These are phyloP conservation scores for Colletotrichum sidae DNA, from an alignment of 2,329 filamentous ascomycete genomes.

Conservation along the genomic window DNA sequence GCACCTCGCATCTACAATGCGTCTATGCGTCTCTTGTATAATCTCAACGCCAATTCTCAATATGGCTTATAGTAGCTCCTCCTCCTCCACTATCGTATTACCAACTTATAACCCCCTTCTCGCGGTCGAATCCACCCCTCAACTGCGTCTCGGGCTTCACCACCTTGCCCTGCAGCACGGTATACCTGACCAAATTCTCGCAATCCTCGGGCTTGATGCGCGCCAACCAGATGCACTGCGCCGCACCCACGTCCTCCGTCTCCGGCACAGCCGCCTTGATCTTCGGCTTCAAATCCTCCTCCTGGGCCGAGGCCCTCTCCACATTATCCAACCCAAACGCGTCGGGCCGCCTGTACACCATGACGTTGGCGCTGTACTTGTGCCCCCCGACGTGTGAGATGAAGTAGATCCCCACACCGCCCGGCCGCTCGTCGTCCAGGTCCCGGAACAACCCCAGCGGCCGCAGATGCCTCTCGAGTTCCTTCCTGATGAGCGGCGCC, in stretches of 20 bases:
- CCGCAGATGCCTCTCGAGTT: slow-evolving; percentile 89
- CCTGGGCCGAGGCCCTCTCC: slow-evolving; percentile 49
- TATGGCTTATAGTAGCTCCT: neutral
- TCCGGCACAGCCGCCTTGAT: slow-evolving; percentile 47
- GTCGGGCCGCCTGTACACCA: slow-evolving; percentile 81
- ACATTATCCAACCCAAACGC: slow-evolving; percentile 66
- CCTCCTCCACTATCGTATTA: slow-evolving; percentile 50
- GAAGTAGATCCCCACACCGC: slow-evolving; percentile 95
- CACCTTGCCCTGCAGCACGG: slow-evolving; percentile 91
- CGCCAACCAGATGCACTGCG: slow-evolving; percentile 93
- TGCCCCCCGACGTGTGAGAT: slow-evolving; percentile 97
- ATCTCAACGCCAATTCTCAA: too few species aligned
- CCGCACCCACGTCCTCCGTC: slow-evolving; percentile 68
- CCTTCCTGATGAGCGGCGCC: slow-evolving; percentile 86
- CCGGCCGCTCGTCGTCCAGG: slow-evolving; percentile 86
- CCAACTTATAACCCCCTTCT: slow-evolving; percentile 87
- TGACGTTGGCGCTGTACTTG: slow-evolving; percentile 95
- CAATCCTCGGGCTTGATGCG: slow-evolving; percentile 88
- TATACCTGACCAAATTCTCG: slow-evolving; percentile 91
- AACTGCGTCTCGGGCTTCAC: slow-evolving; percentile 90
- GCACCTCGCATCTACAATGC: too few species aligned
- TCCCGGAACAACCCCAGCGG: slow-evolving; percentile 88
- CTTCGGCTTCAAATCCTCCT: slow-evolving; percentile 48
- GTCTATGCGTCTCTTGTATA: too few species aligned
- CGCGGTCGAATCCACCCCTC: slow-evolving; percentile 89